Percentiles rank a stretch among this genome's conserved stretches.
phyloP scores from a whole-genome alignment of 306 rosid genomes.

The Leucaena leucocephala region DNA sequence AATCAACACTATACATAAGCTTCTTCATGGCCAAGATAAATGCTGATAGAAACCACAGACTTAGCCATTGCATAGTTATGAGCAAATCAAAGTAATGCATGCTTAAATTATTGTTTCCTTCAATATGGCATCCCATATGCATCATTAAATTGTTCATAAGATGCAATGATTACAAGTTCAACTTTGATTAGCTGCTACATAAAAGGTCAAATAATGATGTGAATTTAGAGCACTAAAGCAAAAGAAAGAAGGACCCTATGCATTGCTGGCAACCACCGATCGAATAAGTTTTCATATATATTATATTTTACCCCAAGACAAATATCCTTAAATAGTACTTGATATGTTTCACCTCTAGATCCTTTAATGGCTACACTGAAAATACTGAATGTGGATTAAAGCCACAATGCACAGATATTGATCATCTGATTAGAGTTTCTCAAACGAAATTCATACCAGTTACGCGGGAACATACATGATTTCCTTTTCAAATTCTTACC shows the following conservation, averaged over 20 bases:
- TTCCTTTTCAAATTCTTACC: neutral
- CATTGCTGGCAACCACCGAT: neutral
- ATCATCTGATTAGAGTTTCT: neutral
- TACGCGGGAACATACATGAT: no score
- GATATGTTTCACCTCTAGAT: neutral
- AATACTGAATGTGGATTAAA: no score
- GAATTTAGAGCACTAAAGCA: neutral
- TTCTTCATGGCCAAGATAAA: no score
- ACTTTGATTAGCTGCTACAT: neutral
- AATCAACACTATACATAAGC: neutral
- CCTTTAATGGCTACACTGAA: neutral
- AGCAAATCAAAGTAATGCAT: neutral
- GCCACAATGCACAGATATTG: no score
- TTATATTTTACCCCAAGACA: no score
- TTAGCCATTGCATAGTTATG: no score
- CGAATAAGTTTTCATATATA: neutral
- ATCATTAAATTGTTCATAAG: neutral
- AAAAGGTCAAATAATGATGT: neutral
- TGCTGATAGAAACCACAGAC: no score
- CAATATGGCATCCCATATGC: neutral
- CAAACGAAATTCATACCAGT: neutral
- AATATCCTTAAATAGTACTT: neutral
- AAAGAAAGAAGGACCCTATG: neutral
- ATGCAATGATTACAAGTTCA: neutral
- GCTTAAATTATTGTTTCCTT: neutral